phyloP scores from a whole-genome alignment of 805 yeast species.

The Lipomyces oligophaga region DNA sequence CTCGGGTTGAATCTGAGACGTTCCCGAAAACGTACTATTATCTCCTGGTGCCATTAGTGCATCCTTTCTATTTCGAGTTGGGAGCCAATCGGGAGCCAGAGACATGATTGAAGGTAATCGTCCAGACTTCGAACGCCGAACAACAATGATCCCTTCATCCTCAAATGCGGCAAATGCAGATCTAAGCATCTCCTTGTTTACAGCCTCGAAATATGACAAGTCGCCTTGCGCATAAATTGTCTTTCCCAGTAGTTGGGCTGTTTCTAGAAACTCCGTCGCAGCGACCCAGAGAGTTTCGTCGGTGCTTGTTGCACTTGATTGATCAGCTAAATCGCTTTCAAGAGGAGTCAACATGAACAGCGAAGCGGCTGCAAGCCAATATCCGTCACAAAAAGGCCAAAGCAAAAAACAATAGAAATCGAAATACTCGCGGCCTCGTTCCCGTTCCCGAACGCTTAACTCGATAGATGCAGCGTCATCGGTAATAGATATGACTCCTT shows the following conservation, averaged over 20 bases:
- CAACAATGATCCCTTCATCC: conserved; percentile 36
- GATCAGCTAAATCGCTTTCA: conserved; percentile 16
- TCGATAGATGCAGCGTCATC: conserved; percentile 28
- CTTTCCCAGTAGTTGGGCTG: conserved; percentile 41
- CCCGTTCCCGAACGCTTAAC: conserved; percentile 28
- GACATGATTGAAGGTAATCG: conserved; percentile 26
- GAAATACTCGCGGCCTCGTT: conserved; percentile 35
- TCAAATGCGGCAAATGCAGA: conserved; percentile 39
- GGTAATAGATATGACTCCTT: conserved; percentile 33
- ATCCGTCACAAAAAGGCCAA: conserved; percentile 46
- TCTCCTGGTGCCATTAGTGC: neutral
- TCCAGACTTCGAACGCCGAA: conserved; percentile 28
- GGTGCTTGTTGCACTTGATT: neutral
- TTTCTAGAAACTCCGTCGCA: conserved; percentile 36
- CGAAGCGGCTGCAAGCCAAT: conserved; percentile 41
- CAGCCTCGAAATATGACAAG: conserved; percentile 41
- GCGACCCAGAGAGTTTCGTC: conserved; percentile 35
- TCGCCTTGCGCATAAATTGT: conserved; percentile 45
- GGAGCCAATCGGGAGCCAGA: conserved; percentile 33
- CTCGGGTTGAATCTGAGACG: conserved; percentile 27
- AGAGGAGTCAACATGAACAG: conserved; percentile 37
- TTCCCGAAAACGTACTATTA: conserved; percentile 10
- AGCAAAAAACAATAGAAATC: conserved; percentile 43
- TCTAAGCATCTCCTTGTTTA: conserved; percentile 41
- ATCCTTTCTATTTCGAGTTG: conserved; percentile 17